Base-by-base conservation (phyloP, 805 yeast genomes). In the Saturnispora saitoi region DNA sequence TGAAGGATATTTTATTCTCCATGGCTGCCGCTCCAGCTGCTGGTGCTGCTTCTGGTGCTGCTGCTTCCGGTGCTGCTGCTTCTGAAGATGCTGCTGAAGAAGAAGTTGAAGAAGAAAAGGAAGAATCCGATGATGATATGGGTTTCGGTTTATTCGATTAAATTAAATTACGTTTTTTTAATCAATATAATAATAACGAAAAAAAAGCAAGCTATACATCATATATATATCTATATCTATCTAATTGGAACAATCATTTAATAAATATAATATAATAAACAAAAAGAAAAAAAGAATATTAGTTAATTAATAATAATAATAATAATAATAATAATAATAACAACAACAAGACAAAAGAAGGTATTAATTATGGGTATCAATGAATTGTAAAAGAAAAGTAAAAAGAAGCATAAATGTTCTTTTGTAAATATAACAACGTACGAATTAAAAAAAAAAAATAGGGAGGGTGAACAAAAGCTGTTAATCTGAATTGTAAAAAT, bases 71-170 rank as follows among this genome's bases (percentile, higher is more conserved):
- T 59, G 80, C 75, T 58, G 79, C 74, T 64, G 81, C 74, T 61
- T 81, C 71, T 63, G 85, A 72, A 62, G 86, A 70, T 54, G 85
- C 75, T 51, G 86, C 72, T 51, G 90, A 73, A 57, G 85, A 62
- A 53, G 81, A 66, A 55, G 81, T 65, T 50, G 81, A 68, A 58
- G 83, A 71, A 66, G 78, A 68, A 48, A 78, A 68, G 48, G 78
- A 71, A 62, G 75, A 74, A 67, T 76, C 78, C 55, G 84, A 80
- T 68, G 89, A 81, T 69, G 95, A 86, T 74, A 86, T 88, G 95
- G 95, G 95, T 68, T 81, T 84, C 86, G 91, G 90, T 74, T 81
- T 87, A 72, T 87, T 87, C 80, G 95, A 86, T 76, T 86, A 86
- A 70, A 58, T 59, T 47, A 47, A 49, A 50, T 42, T 15, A 22